Evolutionary conservation across 352 stramenopile genomes (phyloP).

Genomic region (Phytophthora nicotianae): DNA sequence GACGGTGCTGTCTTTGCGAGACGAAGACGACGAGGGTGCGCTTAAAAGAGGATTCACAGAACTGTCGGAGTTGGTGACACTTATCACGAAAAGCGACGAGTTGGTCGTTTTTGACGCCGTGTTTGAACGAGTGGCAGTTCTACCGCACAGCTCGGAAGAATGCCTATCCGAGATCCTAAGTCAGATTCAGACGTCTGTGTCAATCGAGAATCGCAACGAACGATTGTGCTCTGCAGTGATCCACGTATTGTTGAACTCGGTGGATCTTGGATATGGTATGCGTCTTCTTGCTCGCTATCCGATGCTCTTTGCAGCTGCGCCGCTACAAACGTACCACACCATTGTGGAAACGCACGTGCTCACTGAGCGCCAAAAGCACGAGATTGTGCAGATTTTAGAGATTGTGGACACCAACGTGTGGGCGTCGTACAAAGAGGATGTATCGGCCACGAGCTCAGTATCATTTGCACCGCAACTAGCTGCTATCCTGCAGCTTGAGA

Average conservation of each 20-base stretch:
- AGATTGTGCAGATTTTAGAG: conserved; percentile 78
- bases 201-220: conserved; percentile 51
- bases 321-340: conserved; percentile 77
- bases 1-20: conserved; percentile 43
- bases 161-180: conserved; percentile 53
- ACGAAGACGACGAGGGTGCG: conserved; percentile 2
- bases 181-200: conserved; percentile 53
- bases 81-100: conserved; percentile 54
- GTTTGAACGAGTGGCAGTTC: conserved; percentile 43
- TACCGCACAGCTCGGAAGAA: conserved; percentile 32
- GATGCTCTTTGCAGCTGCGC: conserved; percentile 64
- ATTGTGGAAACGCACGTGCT: conserved; percentile 79
- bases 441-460: conserved; percentile 45
- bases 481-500: conserved; percentile 73
- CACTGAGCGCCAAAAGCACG: conserved; percentile 63
- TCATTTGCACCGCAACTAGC: conserved; percentile 75
- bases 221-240: conserved; percentile 65
- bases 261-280: conserved; percentile 63
- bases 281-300: conserved; percentile 62
- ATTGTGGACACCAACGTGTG: conserved; percentile 84
- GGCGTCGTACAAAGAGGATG: conserved; percentile 76
- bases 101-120: conserved; percentile 44
- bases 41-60: conserved; percentile 39
- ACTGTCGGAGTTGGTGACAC: conserved; percentile 47
- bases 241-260: conserved; percentile 68